Evolutionary conservation across 352 stramenopile species (phyloP).

Genomic region (Peronospora farinosa): DNA sequence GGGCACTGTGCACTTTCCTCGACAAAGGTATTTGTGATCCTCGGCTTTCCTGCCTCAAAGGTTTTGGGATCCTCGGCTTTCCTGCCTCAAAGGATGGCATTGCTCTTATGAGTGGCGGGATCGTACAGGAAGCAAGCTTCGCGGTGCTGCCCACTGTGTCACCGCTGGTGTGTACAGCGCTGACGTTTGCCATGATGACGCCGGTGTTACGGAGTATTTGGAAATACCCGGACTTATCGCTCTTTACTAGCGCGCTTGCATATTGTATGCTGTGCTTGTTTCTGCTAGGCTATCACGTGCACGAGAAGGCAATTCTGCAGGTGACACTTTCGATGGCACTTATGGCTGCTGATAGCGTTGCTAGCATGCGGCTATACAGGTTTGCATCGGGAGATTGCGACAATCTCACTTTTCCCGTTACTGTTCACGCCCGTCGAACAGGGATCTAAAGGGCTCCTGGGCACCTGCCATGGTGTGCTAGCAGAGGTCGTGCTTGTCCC

Average conservation of each 20-base stretch:
- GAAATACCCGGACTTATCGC: slow-evolving; percentile 66
- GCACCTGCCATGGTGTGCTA: slow-evolving; percentile 48
- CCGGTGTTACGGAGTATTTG: slow-evolving; percentile 71
- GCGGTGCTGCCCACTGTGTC: slow-evolving; percentile 62
- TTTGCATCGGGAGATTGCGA: slow-evolving; percentile 61
- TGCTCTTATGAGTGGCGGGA: slow-evolving; percentile 76
- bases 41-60: too few species aligned
- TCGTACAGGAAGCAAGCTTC: slow-evolving; percentile 78
- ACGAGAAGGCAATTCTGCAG: slow-evolving; percentile 97
- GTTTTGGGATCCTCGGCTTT: too few species aligned
- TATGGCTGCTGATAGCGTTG: slow-evolving; percentile 65
- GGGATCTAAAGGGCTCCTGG: slow-evolving; percentile 68
- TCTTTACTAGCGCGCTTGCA: slow-evolving; percentile 74
- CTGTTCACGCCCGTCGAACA: slow-evolving; percentile 80
- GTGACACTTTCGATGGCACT: slow-evolving; percentile 69
- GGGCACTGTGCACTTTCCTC: slow-evolving; percentile 92
- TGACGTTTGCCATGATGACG: slow-evolving; percentile 76
- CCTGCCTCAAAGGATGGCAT: slow-evolving; percentile 30
- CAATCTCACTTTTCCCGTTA: slow-evolving; percentile 78
- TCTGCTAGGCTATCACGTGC: slow-evolving; percentile 97
- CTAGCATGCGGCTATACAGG: slow-evolving; percentile 79
- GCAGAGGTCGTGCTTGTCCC: slow-evolving; percentile 57
- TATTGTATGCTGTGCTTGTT: slow-evolving; percentile 93
- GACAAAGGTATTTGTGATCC: slow-evolving; percentile 77
- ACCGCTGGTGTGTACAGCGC: slow-evolving; percentile 60